Conservation (phyloP, 2,329 filamentous ascomycete species). For the Raffaelea arxii region DNA sequence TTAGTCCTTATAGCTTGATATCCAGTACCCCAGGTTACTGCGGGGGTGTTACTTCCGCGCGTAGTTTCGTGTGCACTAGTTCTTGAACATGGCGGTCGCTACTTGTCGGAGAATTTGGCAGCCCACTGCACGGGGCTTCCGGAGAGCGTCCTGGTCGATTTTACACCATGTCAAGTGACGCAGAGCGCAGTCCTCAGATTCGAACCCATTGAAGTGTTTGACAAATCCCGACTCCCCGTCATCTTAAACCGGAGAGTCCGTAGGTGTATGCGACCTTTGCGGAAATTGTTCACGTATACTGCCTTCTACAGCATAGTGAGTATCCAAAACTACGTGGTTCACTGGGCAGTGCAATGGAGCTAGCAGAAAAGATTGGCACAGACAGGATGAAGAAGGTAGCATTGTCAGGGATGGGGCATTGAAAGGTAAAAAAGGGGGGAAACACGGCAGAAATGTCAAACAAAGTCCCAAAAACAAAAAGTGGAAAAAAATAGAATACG, state of each 20-base stretch:
- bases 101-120: not conserved
- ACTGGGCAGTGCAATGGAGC: not conserved
- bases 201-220: not conserved
- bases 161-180: not conserved
- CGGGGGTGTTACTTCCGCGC: too few relatives aligned
- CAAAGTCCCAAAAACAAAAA: not conserved
- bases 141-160: not conserved
- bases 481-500: not conserved
- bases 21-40: too few relatives aligned
- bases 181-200: not conserved
- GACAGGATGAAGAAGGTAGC: not conserved
- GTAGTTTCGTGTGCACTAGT: too few relatives aligned
- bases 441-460: not conserved
- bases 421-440: not conserved
- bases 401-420: not conserved
- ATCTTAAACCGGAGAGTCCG: not conserved
- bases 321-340: not conserved
- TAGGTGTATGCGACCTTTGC: too few relatives aligned
- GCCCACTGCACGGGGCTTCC: not conserved
- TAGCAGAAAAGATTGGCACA: not conserved
- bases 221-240: not conserved
- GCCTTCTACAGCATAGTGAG: not conserved
- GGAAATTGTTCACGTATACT: not conserved
- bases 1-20: too few relatives aligned
- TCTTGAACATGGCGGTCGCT: too few relatives aligned